These are phyloP conservation scores for Penicillium ochrochloron DNA, from an alignment of 495 filamentous ascomycete genomes.

Conservation along the genomic window DNA sequence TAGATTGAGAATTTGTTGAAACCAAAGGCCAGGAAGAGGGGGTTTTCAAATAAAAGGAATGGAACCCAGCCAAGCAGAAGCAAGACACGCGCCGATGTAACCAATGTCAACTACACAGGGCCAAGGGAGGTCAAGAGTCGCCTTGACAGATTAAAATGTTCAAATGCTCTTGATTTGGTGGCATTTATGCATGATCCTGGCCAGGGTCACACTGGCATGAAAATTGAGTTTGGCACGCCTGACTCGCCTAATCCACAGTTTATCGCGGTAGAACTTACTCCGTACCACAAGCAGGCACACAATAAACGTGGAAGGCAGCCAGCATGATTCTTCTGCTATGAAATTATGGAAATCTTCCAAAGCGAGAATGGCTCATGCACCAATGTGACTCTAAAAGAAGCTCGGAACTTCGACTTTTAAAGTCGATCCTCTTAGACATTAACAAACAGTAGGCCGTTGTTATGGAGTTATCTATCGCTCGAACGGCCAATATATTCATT, in stretches of 20 bases:
- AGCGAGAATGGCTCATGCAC: too few species aligned
- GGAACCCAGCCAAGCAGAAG: neutral
- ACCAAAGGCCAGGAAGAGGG: neutral
- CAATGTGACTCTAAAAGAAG: too few species aligned
- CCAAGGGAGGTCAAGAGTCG: neutral
- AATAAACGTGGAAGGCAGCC: neutral
- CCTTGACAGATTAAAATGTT: neutral
- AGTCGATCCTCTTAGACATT: too few species aligned
- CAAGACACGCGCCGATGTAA: neutral
- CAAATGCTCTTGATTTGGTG: neutral
- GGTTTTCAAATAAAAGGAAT: neutral
- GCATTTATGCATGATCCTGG: neutral
- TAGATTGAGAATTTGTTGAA: neutral
- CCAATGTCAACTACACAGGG: neutral
- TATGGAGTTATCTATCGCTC: too few species aligned
- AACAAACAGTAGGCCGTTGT: too few species aligned
- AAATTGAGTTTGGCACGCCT: neutral
- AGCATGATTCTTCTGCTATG: neutral
- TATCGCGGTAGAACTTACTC: neutral
- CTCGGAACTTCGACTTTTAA: too few species aligned
- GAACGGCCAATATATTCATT: too few species aligned
- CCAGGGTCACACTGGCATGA: neutral
- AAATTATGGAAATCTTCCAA: too few species aligned
- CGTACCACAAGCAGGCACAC: too few species aligned
- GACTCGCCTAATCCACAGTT: neutral